Evolutionary conservation across 176 grass and related monocot species (phyloP).

Genomic region (Oryza australiensis): DNA sequence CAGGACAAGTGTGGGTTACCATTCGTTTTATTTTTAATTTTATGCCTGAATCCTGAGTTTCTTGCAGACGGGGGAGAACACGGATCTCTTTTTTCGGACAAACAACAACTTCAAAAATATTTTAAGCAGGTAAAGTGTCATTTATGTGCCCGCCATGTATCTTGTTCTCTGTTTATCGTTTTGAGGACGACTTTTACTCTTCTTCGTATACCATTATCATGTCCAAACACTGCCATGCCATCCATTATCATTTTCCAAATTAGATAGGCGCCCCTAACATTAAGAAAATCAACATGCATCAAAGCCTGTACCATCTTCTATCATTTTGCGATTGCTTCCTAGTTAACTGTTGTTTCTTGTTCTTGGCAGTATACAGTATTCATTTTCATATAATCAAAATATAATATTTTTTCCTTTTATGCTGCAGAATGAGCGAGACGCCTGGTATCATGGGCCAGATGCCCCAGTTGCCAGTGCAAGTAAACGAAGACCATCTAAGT

Average conservation of each 20-base stretch:
- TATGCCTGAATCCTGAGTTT: constrained; percentile 36
- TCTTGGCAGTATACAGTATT: neutral
- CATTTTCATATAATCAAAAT: neutral
- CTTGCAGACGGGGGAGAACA: constrained; percentile 63
- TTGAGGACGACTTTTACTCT: neutral
- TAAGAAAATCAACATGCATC: neutral
- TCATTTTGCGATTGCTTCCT: neutral
- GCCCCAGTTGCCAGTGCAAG: constrained; percentile 48
- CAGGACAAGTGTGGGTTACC: neutral
- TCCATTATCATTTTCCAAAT: neutral
- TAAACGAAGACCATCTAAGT: constrained; percentile 69
- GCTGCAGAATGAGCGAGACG: constrained; percentile 61
- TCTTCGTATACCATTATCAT: neutral
- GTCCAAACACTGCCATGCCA: neutral
- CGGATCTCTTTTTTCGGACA: constrained; percentile 55
- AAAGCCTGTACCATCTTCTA: neutral
- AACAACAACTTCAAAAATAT: constrained; percentile 75
- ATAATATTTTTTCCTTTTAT: neutral
- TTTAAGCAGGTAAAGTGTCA: constrained; percentile 64
- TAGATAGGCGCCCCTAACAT: neutral
- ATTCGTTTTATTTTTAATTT: constrained; percentile 16
- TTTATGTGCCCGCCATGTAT: neutral
- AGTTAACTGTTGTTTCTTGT: neutral
- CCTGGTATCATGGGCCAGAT: constrained; percentile 81
- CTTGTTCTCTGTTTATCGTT: neutral